Base-by-base conservation (phyloP, 2,329 filamentous ascomycete genomes). In the Penicillium sp. region DNA sequence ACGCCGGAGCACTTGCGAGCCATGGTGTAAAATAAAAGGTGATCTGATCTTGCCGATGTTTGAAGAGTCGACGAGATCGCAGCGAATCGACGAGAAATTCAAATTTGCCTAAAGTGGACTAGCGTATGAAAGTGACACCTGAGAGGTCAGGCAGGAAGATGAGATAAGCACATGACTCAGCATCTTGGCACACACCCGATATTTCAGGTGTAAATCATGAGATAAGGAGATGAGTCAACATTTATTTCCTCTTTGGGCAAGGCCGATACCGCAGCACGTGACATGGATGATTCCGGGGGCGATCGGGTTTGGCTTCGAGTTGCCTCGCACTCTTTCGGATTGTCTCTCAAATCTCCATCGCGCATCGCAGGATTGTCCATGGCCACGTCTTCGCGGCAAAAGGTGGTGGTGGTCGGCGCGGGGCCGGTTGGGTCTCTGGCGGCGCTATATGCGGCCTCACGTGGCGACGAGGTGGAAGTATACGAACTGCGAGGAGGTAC, bases 371-470 rank as follows among this genome's bases (percentile, higher is more conserved):
- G n/a, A n/a, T n/a, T 60, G 54, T 40, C 58, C 13, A 27, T 42
- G 39, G 43, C 52, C 15, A 18, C 51, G 27, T 26, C 55, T 30
- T 57, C 58, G 27, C 69, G 63, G 54, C 82, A 90, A 64, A 94
- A 90, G 73, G 84, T 89, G 49, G 82, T 96, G 17, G 82, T 99
- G 40, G 87, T 99, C 42, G 94, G 94, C 47, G 94, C 92, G 48
- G 94, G 94, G 1, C 94, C 94, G 0, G 94, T 99, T 7, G 94
- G 94, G 32, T 90, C 92, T 9, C 78, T 99, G 34, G 92, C 94
- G 20, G 94, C 91, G 36, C 77, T 99, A 5, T 99, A 97, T 77
- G 93, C 94, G 47, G 93, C 94, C 3, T 84, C 88, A 61, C 82
- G 93, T 70, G 94, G 92, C 36, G 86, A 96, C 71, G 79, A 93